Evolutionary conservation across 2,329 filamentous ascomycete genomes (phyloP), one percentile per base, ranked within the genome.

Genomic region (Coniochaeta sp.): DNA sequence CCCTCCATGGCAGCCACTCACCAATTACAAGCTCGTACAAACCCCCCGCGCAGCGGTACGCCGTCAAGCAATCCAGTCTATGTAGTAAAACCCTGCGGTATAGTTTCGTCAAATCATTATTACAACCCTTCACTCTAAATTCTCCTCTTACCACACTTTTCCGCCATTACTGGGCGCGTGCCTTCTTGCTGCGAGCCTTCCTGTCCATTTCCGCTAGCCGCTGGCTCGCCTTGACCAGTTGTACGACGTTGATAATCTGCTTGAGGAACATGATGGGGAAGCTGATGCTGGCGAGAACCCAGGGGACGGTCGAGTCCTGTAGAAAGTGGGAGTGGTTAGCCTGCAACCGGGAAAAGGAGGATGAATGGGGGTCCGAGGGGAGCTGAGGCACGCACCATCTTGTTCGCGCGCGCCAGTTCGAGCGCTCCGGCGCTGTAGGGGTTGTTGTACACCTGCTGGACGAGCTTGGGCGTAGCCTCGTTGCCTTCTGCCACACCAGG

Each of bases 171-270:
- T 26, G 22, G 50, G 63, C 64, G 61, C 10, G n/a, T 18, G 18
- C 65, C 56, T 67, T 67, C 65, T 71, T 73, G 59, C 67, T 79
- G 61, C 90, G 80, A 55, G 78, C 75, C 61, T 81, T 77, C 31
- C 87, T 69, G 62, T 99, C 94, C n/a, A 91, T 91, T 71, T 97
- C 91, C 0, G 90, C 94, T 33, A 99, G 77, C 85, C 89, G 95
- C 64, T 83, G 84, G 70, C 90, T 91, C 6, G 94, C 94, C 71
- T 96, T 95, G 64, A 95, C 82, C 61, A 99, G 79, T 75, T 99
- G 94, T 47, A 97, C 80, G 49, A 96, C 78, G 63, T 99, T 99
- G 77, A 97, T 89, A 63, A 87, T 78, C 67, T 99, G 94, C 79
- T 99, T 99, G 60, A 85, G 78, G 22, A 83, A 74, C 91, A 97